Evolutionary conservation across 345 rosid species (phyloP), one percentile per base, ranked within the genome.

Genomic region (Raphanus sativus): DNA sequence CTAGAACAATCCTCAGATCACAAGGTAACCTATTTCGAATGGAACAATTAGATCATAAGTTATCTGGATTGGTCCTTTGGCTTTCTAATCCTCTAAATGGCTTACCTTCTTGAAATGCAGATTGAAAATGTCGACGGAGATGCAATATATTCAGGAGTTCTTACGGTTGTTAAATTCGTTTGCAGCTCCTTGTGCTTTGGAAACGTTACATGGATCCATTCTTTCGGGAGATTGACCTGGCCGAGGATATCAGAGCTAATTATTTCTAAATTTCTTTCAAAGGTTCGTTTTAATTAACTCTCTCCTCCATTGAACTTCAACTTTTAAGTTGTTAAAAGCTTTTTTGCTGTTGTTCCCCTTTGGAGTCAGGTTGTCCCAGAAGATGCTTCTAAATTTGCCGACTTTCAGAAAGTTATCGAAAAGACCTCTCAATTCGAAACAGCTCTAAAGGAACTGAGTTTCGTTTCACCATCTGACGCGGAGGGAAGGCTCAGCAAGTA

Each of bases 161-260:
- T 86, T 71, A 87, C 83, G 80, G 87, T 88, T 79, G 81, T 91
- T 75, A 87, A 80, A 80, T 95, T 91, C 79, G 75, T 88, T 50
- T 83, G 80, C 80, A 85, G 81, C 79, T 81, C 58, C 63, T 67
- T 95, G 76, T 95, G 96, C 88, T 88, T 91, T 77, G 85, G 89
- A 79, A 92, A 89, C 79, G 86, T 77, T 75, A 75, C 88, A 29
- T 92, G 99, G 98, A 84, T 84, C 74, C 84, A 78, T 72, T 89
- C 91, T 67, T 92, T 91, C 81, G 99, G 96, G 81, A 89, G 89
- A 77, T 85, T 95, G 89, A 86, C 94, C 59, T 95, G 98, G 98
- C 90, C 96, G 38, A 87, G 99, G 84, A 86, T 91, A 73, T 87
- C 97, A 16, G 99, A 92, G 82, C 81, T 92, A 69, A 87, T 95